Percentiles rank a stretch among this genome's conserved stretches.
phyloP scores from a whole-genome alignment of 495 filamentous ascomycete genomes.

The Immersiella caudata region DNA sequence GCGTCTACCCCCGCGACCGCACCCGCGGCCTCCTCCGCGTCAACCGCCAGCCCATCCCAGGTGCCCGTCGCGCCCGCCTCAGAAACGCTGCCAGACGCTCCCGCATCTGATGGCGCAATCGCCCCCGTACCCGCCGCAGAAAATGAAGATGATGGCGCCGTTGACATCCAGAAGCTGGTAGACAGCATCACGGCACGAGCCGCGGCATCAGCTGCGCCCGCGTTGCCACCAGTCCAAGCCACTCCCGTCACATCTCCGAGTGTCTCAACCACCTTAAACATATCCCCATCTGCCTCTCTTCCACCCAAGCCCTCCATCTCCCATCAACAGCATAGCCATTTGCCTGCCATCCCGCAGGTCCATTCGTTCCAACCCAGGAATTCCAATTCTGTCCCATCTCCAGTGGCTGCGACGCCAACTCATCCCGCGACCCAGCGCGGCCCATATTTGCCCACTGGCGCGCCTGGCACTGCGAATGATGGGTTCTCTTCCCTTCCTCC shows the following conservation, averaged over 20 bases:
- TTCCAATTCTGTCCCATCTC: slow-evolving; percentile 50
- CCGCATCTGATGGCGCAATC: slow-evolving; percentile 28
- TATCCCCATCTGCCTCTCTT: slow-evolving; percentile 52
- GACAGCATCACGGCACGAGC: slow-evolving; percentile 50
- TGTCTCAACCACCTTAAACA: slow-evolving; percentile 45
- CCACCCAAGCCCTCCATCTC: slow-evolving; percentile 57
- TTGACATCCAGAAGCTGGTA: slow-evolving; percentile 55
- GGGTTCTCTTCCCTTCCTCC: slow-evolving; percentile 59
- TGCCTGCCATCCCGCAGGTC: slow-evolving; percentile 51
- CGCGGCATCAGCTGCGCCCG: slow-evolving; percentile 25
- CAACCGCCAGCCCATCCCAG: slow-evolving; percentile 21
- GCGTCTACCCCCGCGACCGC: slow-evolving; percentile 21
- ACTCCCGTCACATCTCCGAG: slow-evolving; percentile 39
- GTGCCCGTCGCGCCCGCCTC: slow-evolving; percentile 17
- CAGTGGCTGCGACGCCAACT: slow-evolving; percentile 45
- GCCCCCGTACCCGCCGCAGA: slow-evolving; percentile 30
- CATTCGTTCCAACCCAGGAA: slow-evolving; percentile 41
- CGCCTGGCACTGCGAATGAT: slow-evolving; percentile 58
- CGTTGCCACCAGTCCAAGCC: slow-evolving; percentile 30
- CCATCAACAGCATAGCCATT: slow-evolving; percentile 36
- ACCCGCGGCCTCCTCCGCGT: slow-evolving; percentile 15
- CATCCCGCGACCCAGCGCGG: slow-evolving; percentile 48
- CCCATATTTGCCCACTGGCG: slow-evolving; percentile 51
- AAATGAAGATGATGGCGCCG: slow-evolving; percentile 41
- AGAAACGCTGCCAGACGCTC: slow-evolving; percentile 12